phyloP scores from a whole-genome alignment of 768 basidiomycete species.

The Lactifluus subvellereus region DNA sequence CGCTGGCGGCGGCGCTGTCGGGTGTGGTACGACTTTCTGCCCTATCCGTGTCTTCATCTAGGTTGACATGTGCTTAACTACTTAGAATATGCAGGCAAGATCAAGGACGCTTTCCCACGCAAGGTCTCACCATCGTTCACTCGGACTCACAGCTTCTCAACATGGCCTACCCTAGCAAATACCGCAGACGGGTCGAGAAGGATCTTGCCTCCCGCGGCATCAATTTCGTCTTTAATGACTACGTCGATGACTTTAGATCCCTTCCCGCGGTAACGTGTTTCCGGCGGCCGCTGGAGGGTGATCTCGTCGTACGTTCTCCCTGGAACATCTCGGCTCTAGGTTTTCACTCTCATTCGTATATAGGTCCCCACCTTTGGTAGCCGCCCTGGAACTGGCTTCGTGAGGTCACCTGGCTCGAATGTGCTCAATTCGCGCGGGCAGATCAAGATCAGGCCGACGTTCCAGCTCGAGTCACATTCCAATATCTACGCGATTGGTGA shows the following conservation, averaged over 20 bases:
- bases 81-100: slow-evolving; percentile 42
- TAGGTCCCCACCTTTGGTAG: slow-evolving; percentile 31
- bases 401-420: slow-evolving; percentile 40
- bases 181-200: slow-evolving; percentile 43
- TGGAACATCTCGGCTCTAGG: neutral
- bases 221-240: slow-evolving; percentile 46
- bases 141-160: slow-evolving; percentile 48
- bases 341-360: neutral
- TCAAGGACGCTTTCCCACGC: slow-evolving; percentile 38
- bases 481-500: slow-evolving; percentile 63
- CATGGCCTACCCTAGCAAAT: slow-evolving; percentile 46
- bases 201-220: slow-evolving; percentile 43
- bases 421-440: too few species aligned
- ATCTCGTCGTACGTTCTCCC: slow-evolving; percentile 48
- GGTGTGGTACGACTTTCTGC: slow-evolving; percentile 35
- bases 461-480: slow-evolving; percentile 47
- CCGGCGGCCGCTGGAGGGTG: slow-evolving; percentile 46
- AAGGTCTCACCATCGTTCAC: slow-evolving; percentile 64
- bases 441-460: slow-evolving; percentile 51
- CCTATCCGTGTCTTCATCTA: neutral
- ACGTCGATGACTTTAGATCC: slow-evolving; percentile 36
- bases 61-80: neutral
- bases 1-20: slow-evolving; percentile 36
- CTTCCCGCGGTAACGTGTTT: slow-evolving; percentile 43
- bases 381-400: slow-evolving; percentile 48